Percentiles rank a stretch among this genome's conserved stretches.
These are phyloP conservation scores for Colletotrichum tropicale DNA, from an alignment of 2,329 filamentous ascomycete genomes.

Conservation along the genomic window DNA sequence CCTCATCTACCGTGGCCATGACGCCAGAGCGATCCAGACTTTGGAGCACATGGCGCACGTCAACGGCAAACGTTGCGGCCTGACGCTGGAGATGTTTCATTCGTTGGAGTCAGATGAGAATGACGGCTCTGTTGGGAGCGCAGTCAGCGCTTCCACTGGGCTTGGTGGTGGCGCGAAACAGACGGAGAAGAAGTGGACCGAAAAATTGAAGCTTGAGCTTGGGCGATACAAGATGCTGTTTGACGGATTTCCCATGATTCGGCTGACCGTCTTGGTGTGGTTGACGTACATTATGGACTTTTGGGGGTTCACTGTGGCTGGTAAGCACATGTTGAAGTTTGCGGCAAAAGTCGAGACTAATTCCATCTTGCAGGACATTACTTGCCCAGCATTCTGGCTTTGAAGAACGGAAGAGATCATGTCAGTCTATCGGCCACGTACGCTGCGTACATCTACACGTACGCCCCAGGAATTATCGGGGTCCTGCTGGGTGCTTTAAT, in stretches of 20 bases:
- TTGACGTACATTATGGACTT: slow-evolving; percentile 43
- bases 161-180: slow-evolving; percentile 20
- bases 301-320: slow-evolving; percentile 41
- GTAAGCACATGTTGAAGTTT: slow-evolving; percentile 21
- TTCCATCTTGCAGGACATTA: slow-evolving; percentile 34
- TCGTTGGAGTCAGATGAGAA: slow-evolving; percentile 22
- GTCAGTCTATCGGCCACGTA: slow-evolving; percentile 52
- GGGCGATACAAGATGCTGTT: slow-evolving; percentile 37
- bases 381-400: slow-evolving; percentile 52
- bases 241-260: slow-evolving; percentile 33
- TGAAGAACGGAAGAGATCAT: slow-evolving; percentile 52
- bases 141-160: slow-evolving; percentile 15
- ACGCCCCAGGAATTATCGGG: slow-evolving; percentile 54
- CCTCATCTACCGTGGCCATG: slow-evolving; percentile 57
- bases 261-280: slow-evolving; percentile 38
- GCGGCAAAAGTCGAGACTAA: neutral
- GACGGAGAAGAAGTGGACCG: slow-evolving; percentile 8
- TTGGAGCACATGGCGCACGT: slow-evolving; percentile 59
- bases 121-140: slow-evolving; percentile 19
- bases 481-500: slow-evolving; percentile 51
- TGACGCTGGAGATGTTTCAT: neutral
- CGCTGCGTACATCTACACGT: slow-evolving; percentile 58
- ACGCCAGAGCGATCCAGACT: slow-evolving; percentile 56
- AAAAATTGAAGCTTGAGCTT: neutral
- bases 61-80: slow-evolving; percentile 38